Conservation (phyloP, 2,329 filamentous ascomycete species). For the Penicillium sp. region DNA sequence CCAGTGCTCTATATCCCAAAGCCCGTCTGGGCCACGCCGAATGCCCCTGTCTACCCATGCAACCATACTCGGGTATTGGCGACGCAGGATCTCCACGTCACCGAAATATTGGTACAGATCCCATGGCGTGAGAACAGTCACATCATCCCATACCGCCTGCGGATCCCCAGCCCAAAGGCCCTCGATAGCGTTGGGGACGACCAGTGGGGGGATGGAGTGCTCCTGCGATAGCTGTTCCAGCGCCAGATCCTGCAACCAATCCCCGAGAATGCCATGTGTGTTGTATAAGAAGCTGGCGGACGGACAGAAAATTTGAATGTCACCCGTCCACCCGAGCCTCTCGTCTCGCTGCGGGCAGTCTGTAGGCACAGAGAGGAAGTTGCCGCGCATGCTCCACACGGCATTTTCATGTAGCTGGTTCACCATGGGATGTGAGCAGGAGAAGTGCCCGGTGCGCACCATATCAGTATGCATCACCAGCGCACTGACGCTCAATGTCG, state of each 20-base stretch:
- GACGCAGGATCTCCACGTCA: constrained; percentile 39
- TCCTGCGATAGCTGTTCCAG: constrained; percentile 37
- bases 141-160: constrained; percentile 48
- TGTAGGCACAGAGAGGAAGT: constrained; percentile 62
- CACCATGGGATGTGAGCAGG: constrained; percentile 57
- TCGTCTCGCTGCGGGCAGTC: constrained; percentile 64
- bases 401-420: constrained; percentile 62
- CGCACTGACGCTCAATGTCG: constrained; percentile 35
- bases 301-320: constrained; percentile 56
- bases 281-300: constrained; percentile 61
- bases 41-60: constrained; percentile 44
- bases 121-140: constrained; percentile 43
- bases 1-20: constrained; percentile 41
- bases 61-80: constrained; percentile 44
- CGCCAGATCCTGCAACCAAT: constrained; percentile 57
- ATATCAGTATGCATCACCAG: constrained; percentile 60
- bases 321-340: constrained; percentile 60
- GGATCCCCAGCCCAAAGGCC: constrained; percentile 22
- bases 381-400: constrained; percentile 62
- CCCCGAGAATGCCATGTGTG: constrained; percentile 55
- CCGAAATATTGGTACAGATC: constrained; percentile 39
- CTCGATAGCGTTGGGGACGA: constrained; percentile 35
- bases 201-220: constrained; percentile 35
- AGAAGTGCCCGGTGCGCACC: constrained; percentile 55
- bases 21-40: constrained; percentile 34